Evolutionary conservation across 257 asterid species (phyloP).

Genomic region (Haberlea rhodopensis): DNA sequence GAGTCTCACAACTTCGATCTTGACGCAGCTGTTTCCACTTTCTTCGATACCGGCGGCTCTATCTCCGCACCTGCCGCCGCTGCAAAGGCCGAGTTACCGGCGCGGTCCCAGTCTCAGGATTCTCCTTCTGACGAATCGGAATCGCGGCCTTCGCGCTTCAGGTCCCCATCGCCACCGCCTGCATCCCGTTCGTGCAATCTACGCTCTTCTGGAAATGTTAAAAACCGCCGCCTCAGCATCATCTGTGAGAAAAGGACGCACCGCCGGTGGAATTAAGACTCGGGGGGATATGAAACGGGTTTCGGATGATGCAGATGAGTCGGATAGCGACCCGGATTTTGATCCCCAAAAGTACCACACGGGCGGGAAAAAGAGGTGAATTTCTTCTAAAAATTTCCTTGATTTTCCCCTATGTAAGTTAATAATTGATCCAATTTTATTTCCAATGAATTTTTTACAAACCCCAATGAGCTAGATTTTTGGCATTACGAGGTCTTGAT

Average conservation of each 20-base stretch:
- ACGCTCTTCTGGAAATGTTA: conserved; percentile 40
- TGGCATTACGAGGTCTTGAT: too few relatives aligned
- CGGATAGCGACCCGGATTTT: conserved; percentile 69
- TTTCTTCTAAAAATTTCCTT: not conserved
- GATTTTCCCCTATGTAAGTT: too few relatives aligned
- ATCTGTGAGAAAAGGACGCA: conserved; percentile 30
- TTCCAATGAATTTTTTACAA: too few relatives aligned
- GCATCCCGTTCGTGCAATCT: conserved; percentile 42
- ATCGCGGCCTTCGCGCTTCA: conserved; percentile 40
- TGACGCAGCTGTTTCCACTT: conserved; percentile 86
- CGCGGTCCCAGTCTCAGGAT: conserved; percentile 34
- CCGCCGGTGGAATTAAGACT: conserved; percentile 51
- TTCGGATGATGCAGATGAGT: conserved; percentile 35
- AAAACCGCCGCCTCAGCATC: conserved; percentile 28
- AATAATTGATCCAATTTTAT: too few relatives aligned
- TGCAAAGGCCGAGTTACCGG: conserved; percentile 12
- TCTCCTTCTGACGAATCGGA: conserved; percentile 42
- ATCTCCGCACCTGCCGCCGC: conserved; percentile 20
- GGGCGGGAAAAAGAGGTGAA: conserved; percentile 83
- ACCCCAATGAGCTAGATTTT: too few relatives aligned
- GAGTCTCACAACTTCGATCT: conserved; percentile 85
- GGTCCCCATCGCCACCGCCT: conserved; percentile 52
- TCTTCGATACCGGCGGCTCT: conserved; percentile 48
- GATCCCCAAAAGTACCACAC: conserved; percentile 77
- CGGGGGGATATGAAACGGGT: conserved; percentile 66